Evolutionary conservation across 164 flowering plant genomes (phyloP).

Genomic region (Warburgia ugandensis): DNA sequence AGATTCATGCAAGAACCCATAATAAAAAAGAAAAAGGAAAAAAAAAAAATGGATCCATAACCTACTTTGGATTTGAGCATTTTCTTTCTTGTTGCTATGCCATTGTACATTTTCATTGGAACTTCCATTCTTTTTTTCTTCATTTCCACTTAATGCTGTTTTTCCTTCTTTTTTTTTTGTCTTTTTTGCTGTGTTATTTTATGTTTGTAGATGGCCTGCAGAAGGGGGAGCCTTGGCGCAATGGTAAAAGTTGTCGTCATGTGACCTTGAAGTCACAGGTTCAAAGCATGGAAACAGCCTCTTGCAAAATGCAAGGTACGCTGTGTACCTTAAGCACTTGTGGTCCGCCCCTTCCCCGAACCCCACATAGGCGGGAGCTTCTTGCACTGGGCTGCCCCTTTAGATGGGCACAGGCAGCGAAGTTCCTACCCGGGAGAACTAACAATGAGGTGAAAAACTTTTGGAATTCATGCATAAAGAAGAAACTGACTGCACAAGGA

Average conservation of each 20-base stretch:
- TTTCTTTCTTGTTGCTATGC: background rate
- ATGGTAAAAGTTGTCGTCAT: too few species aligned
- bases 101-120: background rate
- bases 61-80: background rate
- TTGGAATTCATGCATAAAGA: conserved; percentile 73
- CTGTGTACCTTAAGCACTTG: too few species aligned
- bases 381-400: too few species aligned
- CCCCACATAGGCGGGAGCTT: too few species aligned
- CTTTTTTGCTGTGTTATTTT: too few species aligned
- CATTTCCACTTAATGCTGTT: background rate
- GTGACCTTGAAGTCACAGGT: too few species aligned
- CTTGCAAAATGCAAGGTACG: too few species aligned
- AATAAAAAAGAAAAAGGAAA: background rate
- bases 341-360: too few species aligned
- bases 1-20: too few species aligned
- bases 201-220: too few species aligned
- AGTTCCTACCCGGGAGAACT: conserved; percentile 60
- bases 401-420: conserved; percentile 69
- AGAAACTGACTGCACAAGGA: conserved; percentile 56
- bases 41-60: background rate
- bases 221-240: too few species aligned
- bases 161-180: background rate
- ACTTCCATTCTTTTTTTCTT: background rate
- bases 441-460: conserved; percentile 69
- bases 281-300: too few species aligned